Conservation (phyloP, 495 filamentous ascomycete genomes). For the Durotheca rogersii region DNA sequence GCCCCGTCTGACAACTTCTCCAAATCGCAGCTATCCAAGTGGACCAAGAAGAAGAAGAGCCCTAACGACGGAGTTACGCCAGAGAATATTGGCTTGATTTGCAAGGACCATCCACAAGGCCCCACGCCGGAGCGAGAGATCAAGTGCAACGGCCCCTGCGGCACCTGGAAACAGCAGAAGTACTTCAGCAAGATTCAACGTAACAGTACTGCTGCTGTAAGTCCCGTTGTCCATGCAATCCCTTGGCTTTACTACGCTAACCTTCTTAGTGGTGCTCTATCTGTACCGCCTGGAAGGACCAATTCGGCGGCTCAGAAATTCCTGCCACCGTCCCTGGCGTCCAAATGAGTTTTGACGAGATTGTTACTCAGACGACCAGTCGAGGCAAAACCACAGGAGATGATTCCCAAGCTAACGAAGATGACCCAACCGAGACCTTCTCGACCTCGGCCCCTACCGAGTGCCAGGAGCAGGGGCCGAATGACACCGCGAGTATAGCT, state of each 20-base stretch:
- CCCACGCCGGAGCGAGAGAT: conserved; percentile 20
- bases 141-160: conserved; percentile 51
- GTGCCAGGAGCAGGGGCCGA: too few relatives aligned
- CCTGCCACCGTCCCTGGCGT: conserved; percentile 14
- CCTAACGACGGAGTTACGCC: conserved; percentile 27
- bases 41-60: conserved; percentile 32
- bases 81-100: conserved; percentile 28
- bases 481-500: too few relatives aligned
- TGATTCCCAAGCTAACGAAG: too few relatives aligned
- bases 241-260: conserved; percentile 7
- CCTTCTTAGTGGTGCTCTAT: conserved; percentile 53
- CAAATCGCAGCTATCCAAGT: conserved; percentile 43
- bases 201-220: conserved; percentile 50
- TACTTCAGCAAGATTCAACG: conserved; percentile 61
- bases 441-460: too few relatives aligned
- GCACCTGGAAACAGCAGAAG: conserved; percentile 45
- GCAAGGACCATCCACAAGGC: conserved; percentile 22
- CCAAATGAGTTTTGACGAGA: neutral
- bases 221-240: conserved; percentile 19
- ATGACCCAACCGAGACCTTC: too few relatives aligned
- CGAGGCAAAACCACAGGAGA: too few relatives aligned
- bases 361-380: neutral
- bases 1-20: conserved; percentile 46
- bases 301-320: conserved; percentile 16
- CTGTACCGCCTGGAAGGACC: conserved; percentile 51